Base-by-base conservation (phyloP, 2,329 filamentous ascomycete genomes). In the Colletotrichum phormii region DNA sequence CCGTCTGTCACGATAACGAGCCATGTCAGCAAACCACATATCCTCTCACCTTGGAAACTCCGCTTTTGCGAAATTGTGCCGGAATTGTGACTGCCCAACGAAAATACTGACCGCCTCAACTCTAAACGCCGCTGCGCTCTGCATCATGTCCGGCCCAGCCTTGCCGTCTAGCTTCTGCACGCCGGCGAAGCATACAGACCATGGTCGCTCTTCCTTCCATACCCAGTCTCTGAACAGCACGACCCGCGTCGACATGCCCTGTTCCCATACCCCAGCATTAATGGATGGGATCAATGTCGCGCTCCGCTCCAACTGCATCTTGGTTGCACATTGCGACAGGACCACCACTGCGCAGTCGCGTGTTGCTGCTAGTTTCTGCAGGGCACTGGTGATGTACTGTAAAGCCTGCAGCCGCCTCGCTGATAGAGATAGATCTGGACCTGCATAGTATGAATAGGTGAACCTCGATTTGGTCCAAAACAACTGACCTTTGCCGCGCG, bases 291-390 rank as follows among this genome's bases (percentile, higher is more conserved):
- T 89, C 61, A 98, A 85, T 12, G 92, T 89, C 15, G 95, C 93
- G 75, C 87, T 89, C 75, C 84, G 87, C 75, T 89, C 91, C 4
- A 86, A 86, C 74, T 93, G 91, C 83, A 97, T 92, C 76, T 92
- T 93, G n/a, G 94, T 97, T 54, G 92, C 93, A 72, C 93, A 94
- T 79, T 97, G 95, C 49, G 92, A 95, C 61, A 95, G 87, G 24
- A 97, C 81, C 3, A 98, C 85, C 54, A 97, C 86, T 29, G 94
- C 93, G 64, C 95, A 86, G 77, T 94, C 89, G 75, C 90, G 89
- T 35, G 92, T 89, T 12, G 92, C 91, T 5, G 95, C 94, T 12
- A 97, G 87, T 77, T 92, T 95, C 73, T 92, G 89, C 12, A 98
- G 83, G 4, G 92, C 89, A 70, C 89, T 91, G 72, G 94, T 90